Base-by-base conservation (phyloP, 2,329 filamentous ascomycete genomes). In the Epichloe sibirici region DNA sequence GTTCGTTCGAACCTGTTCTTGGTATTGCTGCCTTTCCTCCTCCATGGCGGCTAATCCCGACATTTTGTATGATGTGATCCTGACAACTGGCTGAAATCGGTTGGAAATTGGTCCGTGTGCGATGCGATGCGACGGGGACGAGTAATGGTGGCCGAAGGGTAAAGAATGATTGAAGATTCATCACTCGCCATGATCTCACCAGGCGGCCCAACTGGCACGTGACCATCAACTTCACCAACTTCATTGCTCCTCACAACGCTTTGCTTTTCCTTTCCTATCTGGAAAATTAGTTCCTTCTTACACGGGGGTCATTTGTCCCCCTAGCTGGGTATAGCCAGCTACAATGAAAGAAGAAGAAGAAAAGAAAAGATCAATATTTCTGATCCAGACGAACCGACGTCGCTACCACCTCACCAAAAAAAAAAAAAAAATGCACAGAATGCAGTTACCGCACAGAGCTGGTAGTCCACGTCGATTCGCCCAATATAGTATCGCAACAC, bases 21-120 rank as follows among this genome's bases (percentile, higher is more conserved):
- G 72, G 59, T 77, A 81, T 56, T 74, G 71, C 61, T 71, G 70
- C 61, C 72, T 74, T 59, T 81, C 78, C 40, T 72, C 71, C 59
- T 80, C 73, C 52, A 79, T 67, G 56, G 68, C 69, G 45, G 69
- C 64, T 39, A 69, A 53, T 15, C 62, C 58, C 13, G 64, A 64
- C 62, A 68, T 70, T 46, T 45, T 51, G 37, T 28, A 21, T 38
- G 13, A 21, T 23, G n/a, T 25, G 13, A 11, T 21, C 25, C 37
- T 17, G 31, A n/a, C n/a, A 15, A 15, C 39, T 15, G n/a, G 25
- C 5, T 28, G 17, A 9, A 34, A 2, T 2, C 17, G 3, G n/a
- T 12, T 37, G 9, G 12, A 37, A 13, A 3, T 12, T 35, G 39
- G n/a, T 3, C 5, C 3, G 4, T 13, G 17, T 43, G 17, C 11